Evolutionary conservation across 768 basidiomycete genomes (phyloP), one percentile per base, ranked within the genome.

Genomic region (Mycena indigotica): DNA sequence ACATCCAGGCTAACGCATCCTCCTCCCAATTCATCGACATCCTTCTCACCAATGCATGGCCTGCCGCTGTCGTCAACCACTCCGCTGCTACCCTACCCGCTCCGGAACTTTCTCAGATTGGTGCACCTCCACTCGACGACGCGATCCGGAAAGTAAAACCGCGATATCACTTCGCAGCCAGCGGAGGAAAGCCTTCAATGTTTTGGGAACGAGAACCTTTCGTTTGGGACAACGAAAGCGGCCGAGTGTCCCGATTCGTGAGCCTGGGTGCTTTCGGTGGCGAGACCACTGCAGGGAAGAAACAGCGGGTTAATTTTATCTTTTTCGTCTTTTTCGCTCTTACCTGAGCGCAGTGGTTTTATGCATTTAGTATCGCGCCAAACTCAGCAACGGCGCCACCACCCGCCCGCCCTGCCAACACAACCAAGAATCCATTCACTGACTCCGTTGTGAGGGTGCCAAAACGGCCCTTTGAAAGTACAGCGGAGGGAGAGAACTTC

Each of bases 151-250:
- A 80, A 57, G 84, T 82, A 24, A 88, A 88, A 65, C 95, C 96
- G 2, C 83, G 91, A 50, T 99, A 99, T 74, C 87, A 95, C 65
- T 92, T 98, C 67, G 83, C 89, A 21, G 81, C 83, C 49, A 78
- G 79, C 8, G 85, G 83, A 15, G 85, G 86, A 0, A 73, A 78
- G n/a, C 81, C 83, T 15, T 80, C 89, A 0, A 81, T 80, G 52
- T 99, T 97, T 70, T 98, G 95, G 95, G 97, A 99, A 70, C 78
- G 95, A 52, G 95, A 98, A 57, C 95, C 97, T 1, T 96, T 88
- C 68, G 70, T 82, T 3, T 98, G 95, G 95, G 83, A 84, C 40
- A 87, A 86, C 30, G 86, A 88, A 51, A 75, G 76, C 25, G 81
- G 78, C 19, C 82, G 92, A 28, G 74, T 89, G 38, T 84, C 88